Base-by-base conservation (phyloP, 1,284 basidiomycete species). In the Quambalaria eucalypti region DNA sequence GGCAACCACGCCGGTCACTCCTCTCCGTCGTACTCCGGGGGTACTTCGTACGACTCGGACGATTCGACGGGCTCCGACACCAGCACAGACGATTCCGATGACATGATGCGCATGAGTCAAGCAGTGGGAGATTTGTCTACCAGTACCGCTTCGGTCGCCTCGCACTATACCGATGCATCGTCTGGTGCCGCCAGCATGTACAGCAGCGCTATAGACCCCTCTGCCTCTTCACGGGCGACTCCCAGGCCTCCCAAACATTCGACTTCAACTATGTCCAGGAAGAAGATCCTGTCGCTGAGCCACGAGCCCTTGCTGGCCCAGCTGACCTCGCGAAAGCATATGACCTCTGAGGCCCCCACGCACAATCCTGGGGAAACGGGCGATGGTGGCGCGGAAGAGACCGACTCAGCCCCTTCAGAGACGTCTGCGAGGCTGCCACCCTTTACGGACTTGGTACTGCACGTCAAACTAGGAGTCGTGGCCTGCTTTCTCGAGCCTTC, bases 161-260 rank as follows among this genome's bases (percentile, higher is more conserved):
- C 42, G 6, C 19, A 26, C 5, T 46, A 46, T 21, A 26, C 12
- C 12, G 42, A 46, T 5, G 42, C 42, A 12, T 2, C 19, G 3
- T 2, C 42, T 26, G 42, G 42, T 1, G 51, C 56, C 4, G 56
- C 60, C 19, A 67, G 62, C 25, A 51, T 68, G 1, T 64, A 62
- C 50, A 54, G 55, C 28, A 62, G 60, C 31, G 60, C 64, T 2
- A n/a, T n/a, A n/a, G n/a, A n/a, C n/a, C n/a, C n/a, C n/a, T n/a
- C n/a, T n/a, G n/a, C n/a, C n/a, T n/a, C n/a, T n/a, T n/a, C n/a
- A n/a, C n/a, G n/a, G n/a, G n/a, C n/a, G n/a, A n/a, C n/a, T n/a
- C n/a, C n/a, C n/a, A n/a, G n/a, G n/a, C n/a, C n/a, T n/a, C 36
- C 16, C 16, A 39, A 4, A 39, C 16, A 39, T 5, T 12, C 36